phyloP scores from a whole-genome alignment of 169 alveolate genomes.

The Eimeria brunetti region DNA sequence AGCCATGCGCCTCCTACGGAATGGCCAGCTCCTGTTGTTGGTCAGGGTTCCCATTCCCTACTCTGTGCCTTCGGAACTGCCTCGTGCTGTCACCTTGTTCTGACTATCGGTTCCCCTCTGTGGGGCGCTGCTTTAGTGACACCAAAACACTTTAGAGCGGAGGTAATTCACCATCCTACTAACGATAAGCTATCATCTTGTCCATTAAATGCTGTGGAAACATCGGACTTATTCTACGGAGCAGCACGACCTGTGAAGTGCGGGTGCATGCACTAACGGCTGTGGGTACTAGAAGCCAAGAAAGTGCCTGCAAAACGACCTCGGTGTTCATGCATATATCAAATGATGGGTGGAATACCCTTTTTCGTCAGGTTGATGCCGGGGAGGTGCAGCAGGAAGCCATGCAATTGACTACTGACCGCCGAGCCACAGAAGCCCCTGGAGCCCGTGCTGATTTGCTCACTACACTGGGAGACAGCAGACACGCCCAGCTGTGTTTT shows the following conservation, averaged over 20 bases:
- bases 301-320: background rate
- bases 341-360: background rate
- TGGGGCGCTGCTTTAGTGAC: too few relatives aligned
- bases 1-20: background rate
- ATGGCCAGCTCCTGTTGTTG: background rate
- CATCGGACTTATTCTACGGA: background rate
- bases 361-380: background rate
- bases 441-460: background rate
- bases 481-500: background rate
- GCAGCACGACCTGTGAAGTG: too few relatives aligned
- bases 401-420: background rate
- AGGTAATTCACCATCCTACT: background rate
- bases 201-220: background rate
- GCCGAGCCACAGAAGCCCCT: background rate
- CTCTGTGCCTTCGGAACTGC: background rate
- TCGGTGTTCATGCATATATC: background rate
- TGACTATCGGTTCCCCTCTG: background rate
- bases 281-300: background rate
- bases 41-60: background rate
- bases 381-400: background rate
- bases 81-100: background rate
- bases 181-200: too few relatives aligned
- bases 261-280: too few relatives aligned
- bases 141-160: background rate
- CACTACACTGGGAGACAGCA: background rate